Base-by-base conservation (phyloP, 1,139 yeast genomes). In the Lodderomyces theae region DNA sequence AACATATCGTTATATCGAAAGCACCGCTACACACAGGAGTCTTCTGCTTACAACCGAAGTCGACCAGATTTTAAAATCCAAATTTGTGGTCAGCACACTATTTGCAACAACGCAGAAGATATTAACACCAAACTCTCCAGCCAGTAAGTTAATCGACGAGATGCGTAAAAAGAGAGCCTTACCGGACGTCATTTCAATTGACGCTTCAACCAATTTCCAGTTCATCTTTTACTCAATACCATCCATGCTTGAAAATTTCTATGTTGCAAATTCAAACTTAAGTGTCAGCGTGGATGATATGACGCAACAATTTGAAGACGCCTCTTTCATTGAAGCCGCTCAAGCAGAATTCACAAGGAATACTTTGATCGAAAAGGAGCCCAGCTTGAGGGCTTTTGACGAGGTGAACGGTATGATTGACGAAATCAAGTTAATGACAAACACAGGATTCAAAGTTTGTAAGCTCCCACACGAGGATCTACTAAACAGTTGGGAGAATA, bases 401-500 rank as follows among this genome's bases (percentile, higher is more conserved):
- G 31, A 28, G 31, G 31, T 28, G 11, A 15, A 28, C 12, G 18
- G 9, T 4, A 15, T 28, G 31, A 4, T 16, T 15, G 31, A 28
- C 6, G 31, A 28, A 9, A 28, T 28, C 7, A 15, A 6, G 11
- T 15, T 15, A 16, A 4, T 18, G 5, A 15, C 31, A 17, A 18
- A 18, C n/a, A 4, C 16, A 18, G 34, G 24, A 4, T 31, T 31
- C 24, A 21, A 12, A 11, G 18, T 28, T 15, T 15, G 13, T 10
- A 28, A 5, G 31, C 31, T 28, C 18, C 31, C 31, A 6, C 31
- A 28, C 10, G 31, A 15, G 31, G 18, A 28, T 8, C n/a, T 28
- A 3, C 6, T 28, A 4, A 3, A 15, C 11, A 28, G 31, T 4
- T 64, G 71, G 69, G 61, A 57, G 34, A 42, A 56, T 0, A 44